These are phyloP conservation scores for Coelastrella sp. DNA, from an alignment of 139 green algal species.

Conservation along the genomic window DNA sequence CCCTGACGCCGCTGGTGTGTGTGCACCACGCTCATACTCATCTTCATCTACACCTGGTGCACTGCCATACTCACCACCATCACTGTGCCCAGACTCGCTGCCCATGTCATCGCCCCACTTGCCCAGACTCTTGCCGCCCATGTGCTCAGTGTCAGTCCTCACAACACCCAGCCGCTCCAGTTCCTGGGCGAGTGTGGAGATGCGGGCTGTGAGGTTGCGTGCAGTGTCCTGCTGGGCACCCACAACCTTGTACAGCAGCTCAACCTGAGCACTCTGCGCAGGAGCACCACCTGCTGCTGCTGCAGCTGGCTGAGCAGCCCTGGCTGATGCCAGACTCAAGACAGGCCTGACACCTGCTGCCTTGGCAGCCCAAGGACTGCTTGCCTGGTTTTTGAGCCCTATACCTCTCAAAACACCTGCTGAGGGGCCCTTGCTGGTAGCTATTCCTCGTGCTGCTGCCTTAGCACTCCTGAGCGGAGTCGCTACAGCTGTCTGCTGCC, in stretches of 20 bases:
- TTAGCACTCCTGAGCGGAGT: neutral
- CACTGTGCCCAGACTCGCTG: neutral
- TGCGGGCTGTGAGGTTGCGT: slow-evolving; percentile 9
- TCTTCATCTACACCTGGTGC: neutral
- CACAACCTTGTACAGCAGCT: slow-evolving; percentile 45
- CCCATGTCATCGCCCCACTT: neutral
- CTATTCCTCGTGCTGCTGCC: neutral
- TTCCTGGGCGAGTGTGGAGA: slow-evolving; percentile 5
- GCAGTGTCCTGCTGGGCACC: slow-evolving; percentile 38
- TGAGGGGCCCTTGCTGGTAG: neutral
- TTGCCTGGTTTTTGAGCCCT: neutral
- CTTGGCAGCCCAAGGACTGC: neutral
- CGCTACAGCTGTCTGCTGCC: slow-evolving; percentile 26
- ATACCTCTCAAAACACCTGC: neutral
- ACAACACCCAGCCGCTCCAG: slow-evolving; percentile 40
- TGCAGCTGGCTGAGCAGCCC: neutral
- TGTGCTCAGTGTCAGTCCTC: slow-evolving; percentile 35
- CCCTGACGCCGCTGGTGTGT: neutral
- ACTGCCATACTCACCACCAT: slow-evolving; percentile 11
- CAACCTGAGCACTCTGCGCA: neutral
- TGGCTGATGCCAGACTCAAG: neutral
- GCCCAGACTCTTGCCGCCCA: slow-evolving; percentile 31
- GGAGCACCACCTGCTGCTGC: neutral
- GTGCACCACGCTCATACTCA: slow-evolving; percentile 4
- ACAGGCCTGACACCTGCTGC: neutral